Base-by-base conservation (phyloP, 495 filamentous ascomycete genomes). In the Penicillium arizonense region DNA sequence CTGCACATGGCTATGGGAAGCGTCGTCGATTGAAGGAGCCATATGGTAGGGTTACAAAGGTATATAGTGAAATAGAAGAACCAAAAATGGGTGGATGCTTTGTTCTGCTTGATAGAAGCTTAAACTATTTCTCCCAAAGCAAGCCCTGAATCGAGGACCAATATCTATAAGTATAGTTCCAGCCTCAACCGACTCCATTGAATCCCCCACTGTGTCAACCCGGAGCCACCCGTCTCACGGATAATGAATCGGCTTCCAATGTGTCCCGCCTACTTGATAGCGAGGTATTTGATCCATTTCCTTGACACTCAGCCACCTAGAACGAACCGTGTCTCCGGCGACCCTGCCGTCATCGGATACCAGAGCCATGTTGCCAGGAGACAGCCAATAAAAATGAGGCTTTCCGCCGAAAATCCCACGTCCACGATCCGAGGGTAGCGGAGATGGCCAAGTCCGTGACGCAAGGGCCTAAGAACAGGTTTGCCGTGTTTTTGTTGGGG, bases 21-120 rank as follows among this genome's bases (percentile, higher is more conserved):
- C 52, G 26, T 68, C 65, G 50, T 61, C 59, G 52, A 68, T 61
- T 4, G 65, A 68, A 42, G 65, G 65, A 37, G 65, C 59, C 65
- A 68, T 30, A 30, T 65, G 43, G 5, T 45, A 16, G 39, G 24
- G 13, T 24, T 40, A 28, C 35, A 18, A 9, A 24, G 18, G 45
- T 26, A 21, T 4, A 26, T 10, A 18, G 33, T 13, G n/a, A 21
- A 30, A 35, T 11, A 11, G 26, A 18, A 42, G 14, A 33, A 44
- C 13, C 11, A 33, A 34, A 21, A 30, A 4, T 30, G 9, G 5
- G 28, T 30, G 5, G 28, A 42, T 41, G 28, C 30, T 50, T 7
- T 18, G 32, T 7, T 34, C 38, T 44, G 16, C 16, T 40, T 38
- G 26, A 50, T 40, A 35, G 23, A 28, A 36, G 48, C 14, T 36